These are phyloP conservation scores for Albophoma yamanashiensis DNA, from an alignment of 2,329 filamentous ascomycete genomes.

Conservation along the genomic window DNA sequence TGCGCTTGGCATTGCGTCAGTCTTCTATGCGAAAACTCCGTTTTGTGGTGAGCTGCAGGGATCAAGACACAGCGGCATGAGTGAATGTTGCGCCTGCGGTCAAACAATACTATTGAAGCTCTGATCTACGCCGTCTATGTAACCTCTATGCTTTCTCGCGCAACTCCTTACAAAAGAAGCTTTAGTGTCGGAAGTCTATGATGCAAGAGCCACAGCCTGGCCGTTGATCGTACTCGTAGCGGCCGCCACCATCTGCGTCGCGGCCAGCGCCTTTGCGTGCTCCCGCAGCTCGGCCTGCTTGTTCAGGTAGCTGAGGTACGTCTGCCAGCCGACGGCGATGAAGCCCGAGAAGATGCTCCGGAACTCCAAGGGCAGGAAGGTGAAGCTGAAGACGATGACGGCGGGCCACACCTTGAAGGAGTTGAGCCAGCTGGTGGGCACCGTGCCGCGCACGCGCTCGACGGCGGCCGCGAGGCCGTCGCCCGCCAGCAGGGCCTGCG, in stretches of 20 bases:
- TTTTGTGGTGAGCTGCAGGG: too few relatives aligned
- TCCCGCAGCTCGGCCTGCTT: constrained; percentile 48
- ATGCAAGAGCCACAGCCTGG: not conserved
- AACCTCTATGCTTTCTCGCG: not conserved
- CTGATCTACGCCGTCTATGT: not conserved
- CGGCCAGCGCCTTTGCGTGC: not conserved
- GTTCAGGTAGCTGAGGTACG: constrained; percentile 76
- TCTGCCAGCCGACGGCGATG: constrained; percentile 85
- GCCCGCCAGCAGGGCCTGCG: constrained; percentile 66
- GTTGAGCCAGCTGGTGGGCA: constrained; percentile 67
- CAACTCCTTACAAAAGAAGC: not conserved
- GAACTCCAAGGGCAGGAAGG: constrained; percentile 71
- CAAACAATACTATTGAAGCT: too few relatives aligned
- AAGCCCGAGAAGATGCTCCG: constrained; percentile 69
- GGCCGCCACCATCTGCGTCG: not conserved
- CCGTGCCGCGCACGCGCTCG: constrained; percentile 62
- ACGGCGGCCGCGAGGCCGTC: constrained; percentile 52
- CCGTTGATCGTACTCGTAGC: not conserved
- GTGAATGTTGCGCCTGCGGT: too few relatives aligned
- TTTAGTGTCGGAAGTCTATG: not conserved
- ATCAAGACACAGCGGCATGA: too few relatives aligned
- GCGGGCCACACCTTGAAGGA: constrained; percentile 82
- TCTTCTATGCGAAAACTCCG: too few relatives aligned
- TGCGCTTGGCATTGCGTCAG: too few relatives aligned
- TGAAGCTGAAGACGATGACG: constrained; percentile 77